Evolutionary conservation across 805 yeast genomes (phyloP).

Genomic region (Jamesozyma rosinii): DNA sequence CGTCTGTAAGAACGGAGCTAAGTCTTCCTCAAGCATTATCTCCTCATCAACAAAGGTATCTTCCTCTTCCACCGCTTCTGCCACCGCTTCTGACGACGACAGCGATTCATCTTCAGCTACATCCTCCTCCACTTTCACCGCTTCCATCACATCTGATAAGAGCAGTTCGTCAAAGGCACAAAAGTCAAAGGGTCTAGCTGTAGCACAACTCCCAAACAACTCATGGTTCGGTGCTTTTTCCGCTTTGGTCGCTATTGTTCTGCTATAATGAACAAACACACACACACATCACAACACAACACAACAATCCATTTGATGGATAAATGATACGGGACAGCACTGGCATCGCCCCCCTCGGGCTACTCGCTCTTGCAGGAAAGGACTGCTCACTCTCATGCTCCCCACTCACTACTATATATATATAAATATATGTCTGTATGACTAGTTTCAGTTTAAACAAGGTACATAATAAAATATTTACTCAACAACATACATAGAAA

Average conservation of each 20-base stretch:
- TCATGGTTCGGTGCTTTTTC: conserved; percentile 5
- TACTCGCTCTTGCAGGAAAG: too few species aligned
- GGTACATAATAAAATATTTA: too few species aligned
- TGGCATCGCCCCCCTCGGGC: too few species aligned
- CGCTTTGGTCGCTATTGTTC: conserved; percentile 42
- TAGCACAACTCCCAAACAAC: conserved; percentile 1
- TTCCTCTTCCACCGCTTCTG: conserved; percentile 29
- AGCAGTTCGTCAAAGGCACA: neutral
- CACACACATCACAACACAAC: too few species aligned
- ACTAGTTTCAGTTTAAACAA: too few species aligned
- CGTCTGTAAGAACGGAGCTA: conserved; percentile 58
- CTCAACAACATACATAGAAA: too few species aligned
- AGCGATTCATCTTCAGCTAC: conserved; percentile 10
- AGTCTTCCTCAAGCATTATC: conserved; percentile 38
- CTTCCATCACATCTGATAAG: neutral
- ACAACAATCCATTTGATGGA: too few species aligned
- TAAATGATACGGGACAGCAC: too few species aligned
- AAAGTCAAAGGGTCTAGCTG: conserved; percentile 10
- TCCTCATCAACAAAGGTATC: conserved; percentile 24
- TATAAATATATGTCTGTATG: too few species aligned
- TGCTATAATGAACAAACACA: conserved; percentile 28
- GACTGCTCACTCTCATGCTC: too few species aligned
- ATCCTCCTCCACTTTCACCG: conserved; percentile 17
- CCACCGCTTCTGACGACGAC: conserved; percentile 20
- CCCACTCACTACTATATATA: too few species aligned